Base-by-base conservation (phyloP, 768 basidiomycete genomes). In the Zangia roseola region DNA sequence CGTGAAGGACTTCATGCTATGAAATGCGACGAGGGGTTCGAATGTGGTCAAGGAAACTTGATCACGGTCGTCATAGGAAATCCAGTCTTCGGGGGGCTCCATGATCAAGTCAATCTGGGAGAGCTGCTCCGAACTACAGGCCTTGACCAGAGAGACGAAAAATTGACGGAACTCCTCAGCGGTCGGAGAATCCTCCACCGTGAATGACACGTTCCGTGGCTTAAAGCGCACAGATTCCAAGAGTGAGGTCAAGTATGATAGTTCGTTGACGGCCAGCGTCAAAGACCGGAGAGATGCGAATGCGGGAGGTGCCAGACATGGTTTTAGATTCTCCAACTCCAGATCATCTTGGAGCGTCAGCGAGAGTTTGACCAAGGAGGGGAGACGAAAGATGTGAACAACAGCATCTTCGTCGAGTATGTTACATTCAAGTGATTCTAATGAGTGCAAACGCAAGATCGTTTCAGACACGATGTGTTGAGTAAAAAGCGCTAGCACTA, bases 311-410 rank as follows among this genome's bases (percentile, higher is more conserved):
- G 19, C 45, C 30, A 65, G 6, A 23, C 3, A 39, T 8, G 53
- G 47, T 12, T 25, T 42, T n/a, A 63, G 40, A 33, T 47, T 57
- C n/a, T 57, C 55, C 14, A 55, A 19, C 19, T 53, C 43, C 14
- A 58, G 43, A 48, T 53, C 49, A 13, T 39, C 9, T 23, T 39
- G 52, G 20, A 64, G 54, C 26, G 47, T 42, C 13, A 59, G 19
- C 3, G 54, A 50, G 35, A 63, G 61, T 2, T 55, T 14, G 37
- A 2, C 4, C 43, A 64, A 55, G 21, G 19, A 20, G 4, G 55
- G 55, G 10, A 66, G 52, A 10, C 23, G 61, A 13, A 64, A 55
- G 24, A 66, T 53, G 45, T 57, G 64, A 20, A 31, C 14, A 31
- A 31, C 16, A 13, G 54, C 58, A 3, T 41, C 39, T 30, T 55